Conservation (phyloP, 1,284 basidiomycete genomes). For the Melanopsichium pennsylvanicum region DNA sequence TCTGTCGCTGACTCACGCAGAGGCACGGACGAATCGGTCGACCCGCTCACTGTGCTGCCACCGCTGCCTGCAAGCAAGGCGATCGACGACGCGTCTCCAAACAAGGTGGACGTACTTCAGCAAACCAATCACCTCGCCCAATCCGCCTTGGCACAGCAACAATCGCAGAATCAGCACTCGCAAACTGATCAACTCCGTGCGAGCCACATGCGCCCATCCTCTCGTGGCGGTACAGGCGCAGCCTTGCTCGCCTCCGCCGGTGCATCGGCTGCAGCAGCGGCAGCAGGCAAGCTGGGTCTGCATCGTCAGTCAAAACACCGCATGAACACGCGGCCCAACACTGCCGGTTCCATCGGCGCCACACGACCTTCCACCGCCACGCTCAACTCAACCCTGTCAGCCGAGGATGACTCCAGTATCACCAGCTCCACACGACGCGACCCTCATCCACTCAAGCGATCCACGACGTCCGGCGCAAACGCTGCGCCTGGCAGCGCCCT, state of each 20-base stretch:
- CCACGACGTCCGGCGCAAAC: slow-evolving; percentile 15
- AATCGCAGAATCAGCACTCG: slow-evolving; percentile 10
- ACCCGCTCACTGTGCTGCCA: slow-evolving; percentile 29
- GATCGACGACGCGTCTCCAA: slow-evolving; percentile 17
- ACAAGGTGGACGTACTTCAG: slow-evolving; percentile 40
- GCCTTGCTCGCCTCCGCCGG: slow-evolving; percentile 46
- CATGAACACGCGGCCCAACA: slow-evolving; percentile 47
- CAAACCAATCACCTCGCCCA: slow-evolving; percentile 37
- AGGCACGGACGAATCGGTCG: slow-evolving; percentile 45
- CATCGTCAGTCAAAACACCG: slow-evolving; percentile 48
- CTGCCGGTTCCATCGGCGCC: slow-evolving; percentile 50
- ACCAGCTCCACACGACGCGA: slow-evolving; percentile 22
- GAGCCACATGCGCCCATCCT: slow-evolving; percentile 20
- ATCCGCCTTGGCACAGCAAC: slow-evolving; percentile 25
- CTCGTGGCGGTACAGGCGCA: slow-evolving; percentile 37
- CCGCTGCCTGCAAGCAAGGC: slow-evolving; percentile 21
- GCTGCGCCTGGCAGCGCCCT: slow-evolving; percentile 4
- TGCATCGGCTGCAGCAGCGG: slow-evolving; percentile 53
- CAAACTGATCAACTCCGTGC: slow-evolving; percentile 17
- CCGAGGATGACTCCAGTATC: slow-evolving; percentile 41
- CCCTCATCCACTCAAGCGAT: slow-evolving; percentile 25
- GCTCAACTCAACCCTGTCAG: slow-evolving; percentile 32
- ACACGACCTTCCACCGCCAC: slow-evolving; percentile 37
- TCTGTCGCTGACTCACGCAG: slow-evolving; percentile 33
- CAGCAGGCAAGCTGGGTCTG: slow-evolving; percentile 54